Conservation (phyloP, 2,329 filamentous ascomycete species). For the Phyllosticta paracitricarpa region DNA sequence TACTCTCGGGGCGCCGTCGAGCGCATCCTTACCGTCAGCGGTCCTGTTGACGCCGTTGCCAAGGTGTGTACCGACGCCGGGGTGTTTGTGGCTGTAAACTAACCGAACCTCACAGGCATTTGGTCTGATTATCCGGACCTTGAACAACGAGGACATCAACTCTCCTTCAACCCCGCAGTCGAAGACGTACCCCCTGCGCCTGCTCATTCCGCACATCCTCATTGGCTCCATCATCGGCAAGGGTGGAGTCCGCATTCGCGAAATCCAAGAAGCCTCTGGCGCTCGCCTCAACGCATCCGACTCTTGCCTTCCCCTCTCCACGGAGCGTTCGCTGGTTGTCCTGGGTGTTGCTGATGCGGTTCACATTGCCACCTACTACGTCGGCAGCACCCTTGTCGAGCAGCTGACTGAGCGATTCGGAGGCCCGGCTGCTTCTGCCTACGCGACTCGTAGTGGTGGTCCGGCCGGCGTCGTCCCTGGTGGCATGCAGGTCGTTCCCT, state of each 20-base stretch:
- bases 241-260: conserved; percentile 86
- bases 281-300: conserved; percentile 95
- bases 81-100: conserved; percentile 18
- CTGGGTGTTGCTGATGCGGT: conserved; percentile 97
- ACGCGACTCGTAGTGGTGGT: conserved; percentile 87
- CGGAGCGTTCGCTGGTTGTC: conserved; percentile 93
- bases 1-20: conserved; percentile 96
- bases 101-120: conserved; percentile 59
- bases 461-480: conserved; percentile 90
- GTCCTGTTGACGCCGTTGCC: conserved; percentile 88
- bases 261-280: conserved; percentile 96
- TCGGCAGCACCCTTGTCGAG: conserved; percentile 94
- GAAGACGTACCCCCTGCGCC: conserved; percentile 92
- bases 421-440: conserved; percentile 91
- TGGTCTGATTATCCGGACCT: conserved; percentile 90
- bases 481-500: conserved; percentile 98
- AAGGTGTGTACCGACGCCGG: conserved; percentile 51
- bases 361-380: conserved; percentile 98
- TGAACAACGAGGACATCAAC: conserved; percentile 92
- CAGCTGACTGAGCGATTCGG: conserved; percentile 95
- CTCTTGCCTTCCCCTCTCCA: conserved; percentile 85
- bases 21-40: conserved; percentile 94
- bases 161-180: conserved; percentile 83
- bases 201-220: conserved; percentile 91
- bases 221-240: conserved; percentile 99